A percentile compares a stretch with the other conserved stretches of the same genome.
These are phyloP conservation scores for Uronychia setigera DNA, from an alignment of 73 alveolate genomes.

Conservation along the genomic window DNA sequence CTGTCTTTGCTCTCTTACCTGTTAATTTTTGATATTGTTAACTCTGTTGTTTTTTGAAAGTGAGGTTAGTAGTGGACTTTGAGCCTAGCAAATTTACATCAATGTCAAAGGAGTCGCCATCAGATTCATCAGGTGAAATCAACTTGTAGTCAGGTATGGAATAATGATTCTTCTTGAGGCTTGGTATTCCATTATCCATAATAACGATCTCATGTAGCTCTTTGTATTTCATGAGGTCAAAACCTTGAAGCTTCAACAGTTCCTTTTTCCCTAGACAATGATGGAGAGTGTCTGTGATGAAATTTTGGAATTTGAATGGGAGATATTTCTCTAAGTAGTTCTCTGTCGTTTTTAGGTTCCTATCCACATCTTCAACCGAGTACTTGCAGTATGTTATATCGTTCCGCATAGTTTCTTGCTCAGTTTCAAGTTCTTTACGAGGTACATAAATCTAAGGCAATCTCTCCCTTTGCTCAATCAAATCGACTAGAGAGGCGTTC, in stretches of 20 bases:
- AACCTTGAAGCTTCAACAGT: neutral
- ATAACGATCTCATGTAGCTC: constrained; percentile 32
- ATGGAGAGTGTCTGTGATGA: constrained; percentile 27
- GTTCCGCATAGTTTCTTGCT: neutral
- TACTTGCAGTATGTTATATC: neutral
- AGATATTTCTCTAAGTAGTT: constrained; percentile 43
- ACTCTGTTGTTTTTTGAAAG: no score
- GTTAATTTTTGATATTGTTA: no score
- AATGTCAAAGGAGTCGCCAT: neutral
- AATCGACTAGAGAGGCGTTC: neutral
- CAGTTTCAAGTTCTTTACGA: neutral
- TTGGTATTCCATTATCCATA: constrained; percentile 37
- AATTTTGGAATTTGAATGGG: constrained; percentile 23
- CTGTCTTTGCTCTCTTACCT: neutral
- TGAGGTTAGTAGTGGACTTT: neutral
- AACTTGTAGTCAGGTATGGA: constrained; percentile 19
- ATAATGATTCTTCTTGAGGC: constrained; percentile 11
- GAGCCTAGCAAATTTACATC: neutral
- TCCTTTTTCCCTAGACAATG: neutral
- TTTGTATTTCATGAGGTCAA: constrained; percentile 16
- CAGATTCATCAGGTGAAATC: neutral
- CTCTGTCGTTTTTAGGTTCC: constrained; percentile 15
- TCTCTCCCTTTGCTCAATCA: neutral
- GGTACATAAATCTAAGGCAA: neutral
- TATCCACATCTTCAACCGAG: neutral